Conservation (phyloP, 139 green algal species). For the Chlamydomonas incerta region DNA sequence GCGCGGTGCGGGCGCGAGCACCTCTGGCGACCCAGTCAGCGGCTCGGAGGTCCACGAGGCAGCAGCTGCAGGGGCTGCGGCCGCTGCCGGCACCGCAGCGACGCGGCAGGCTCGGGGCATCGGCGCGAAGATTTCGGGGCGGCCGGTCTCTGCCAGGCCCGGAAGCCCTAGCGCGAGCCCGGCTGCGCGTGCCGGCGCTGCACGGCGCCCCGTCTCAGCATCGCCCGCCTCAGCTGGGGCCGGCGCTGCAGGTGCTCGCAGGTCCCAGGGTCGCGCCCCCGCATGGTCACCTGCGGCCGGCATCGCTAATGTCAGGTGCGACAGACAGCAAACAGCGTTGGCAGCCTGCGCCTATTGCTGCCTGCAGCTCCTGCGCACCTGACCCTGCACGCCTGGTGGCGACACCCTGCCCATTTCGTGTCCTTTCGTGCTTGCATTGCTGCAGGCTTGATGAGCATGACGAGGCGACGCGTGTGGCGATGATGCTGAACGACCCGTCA, state of each 20-base stretch:
- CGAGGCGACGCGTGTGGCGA: slow-evolving; percentile 23
- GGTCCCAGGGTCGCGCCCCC: background rate
- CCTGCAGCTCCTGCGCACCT: too few relatives aligned
- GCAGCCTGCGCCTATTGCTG: too few relatives aligned
- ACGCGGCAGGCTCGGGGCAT: background rate
- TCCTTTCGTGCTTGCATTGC: background rate
- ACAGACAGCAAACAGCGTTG: background rate
- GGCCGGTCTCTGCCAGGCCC: background rate
- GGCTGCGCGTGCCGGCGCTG: too few relatives aligned
- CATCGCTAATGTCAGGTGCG: slow-evolving; percentile 12
- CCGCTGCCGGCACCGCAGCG: too few relatives aligned
- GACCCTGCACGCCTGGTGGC: too few relatives aligned
- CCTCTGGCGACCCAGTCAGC: background rate
- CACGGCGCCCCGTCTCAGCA: too few relatives aligned
- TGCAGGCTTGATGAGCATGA: slow-evolving; percentile 23
- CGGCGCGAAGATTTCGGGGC: slow-evolving; percentile 1
- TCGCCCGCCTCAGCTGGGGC: background rate
- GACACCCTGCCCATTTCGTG: too few relatives aligned
- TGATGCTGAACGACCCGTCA: slow-evolving; percentile 36
- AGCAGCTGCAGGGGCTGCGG: too few relatives aligned
- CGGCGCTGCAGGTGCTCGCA: background rate
- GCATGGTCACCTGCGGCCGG: slow-evolving; percentile 16
- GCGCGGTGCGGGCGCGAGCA: too few relatives aligned
- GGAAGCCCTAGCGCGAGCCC: too few relatives aligned
- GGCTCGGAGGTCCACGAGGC: too few relatives aligned